Evolutionary conservation across 2,329 filamentous ascomycete species (phyloP), one percentile per base, ranked within the genome.

Genomic region (Cladosporium sp.): DNA sequence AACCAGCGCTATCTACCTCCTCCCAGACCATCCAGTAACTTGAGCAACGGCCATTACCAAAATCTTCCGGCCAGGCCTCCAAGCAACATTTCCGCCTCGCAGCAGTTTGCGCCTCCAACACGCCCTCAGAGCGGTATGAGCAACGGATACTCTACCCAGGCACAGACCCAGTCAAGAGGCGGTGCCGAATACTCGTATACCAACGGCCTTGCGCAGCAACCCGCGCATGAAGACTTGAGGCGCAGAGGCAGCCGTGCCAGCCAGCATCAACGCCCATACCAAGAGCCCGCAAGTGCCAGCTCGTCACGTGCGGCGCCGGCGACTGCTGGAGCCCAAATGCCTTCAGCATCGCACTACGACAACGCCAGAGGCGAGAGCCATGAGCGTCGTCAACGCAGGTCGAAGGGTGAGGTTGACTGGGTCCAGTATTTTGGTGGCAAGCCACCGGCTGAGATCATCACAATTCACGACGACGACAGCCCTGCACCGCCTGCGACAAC

Each of bases 391-490:
- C 54, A 60, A 22, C 61, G 64, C 13, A 61, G 61, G 28, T 37
- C 59, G 20, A 62, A 64, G 55, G 58, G 64, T 15, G 66, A 65
- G 1, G 70, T 72, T n/a, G 70, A 73, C 39, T 73, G 71, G 71
- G 64, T 68, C 3, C 58, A 63, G n/a, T 73, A 65, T 63, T 73
- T 70, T 62, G 69, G 69, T 39, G 70, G 69, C 37, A 70, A 70
- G 61, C 66, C 67, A 22, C 78, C 78, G 19, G 74, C 76, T 56
- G 78, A 80, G 64, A 75, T 80, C 65, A 80, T 80, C 62, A 75
- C 78, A 53, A 80, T 80, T 52, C 78, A 80, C 67, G 78, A 80
- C 64, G 77, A 79, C 63, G 73, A 73, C 55, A 71, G 73, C 42
- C 45, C 71, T 68, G 55, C 56, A 25, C 52, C 60, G 36, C 58